Evolutionary conservation across 2,329 filamentous ascomycete genomes (phyloP).

Genomic region (Triangularia verruculosa): DNA sequence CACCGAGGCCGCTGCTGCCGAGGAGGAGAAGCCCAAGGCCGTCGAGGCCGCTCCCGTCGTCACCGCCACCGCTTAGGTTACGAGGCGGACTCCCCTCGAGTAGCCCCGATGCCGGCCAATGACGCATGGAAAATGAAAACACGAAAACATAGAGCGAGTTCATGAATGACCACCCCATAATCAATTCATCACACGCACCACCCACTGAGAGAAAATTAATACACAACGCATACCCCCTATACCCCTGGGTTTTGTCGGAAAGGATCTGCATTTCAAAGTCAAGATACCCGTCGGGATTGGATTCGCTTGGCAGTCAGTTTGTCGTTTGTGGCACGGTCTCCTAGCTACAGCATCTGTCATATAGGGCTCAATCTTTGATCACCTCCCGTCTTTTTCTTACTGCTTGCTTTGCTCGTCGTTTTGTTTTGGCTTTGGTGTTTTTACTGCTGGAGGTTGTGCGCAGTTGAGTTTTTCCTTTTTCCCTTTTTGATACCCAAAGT

Average conservation of each 20-base stretch:
- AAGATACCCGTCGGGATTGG: constrained; percentile 55
- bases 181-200: constrained; percentile 7
- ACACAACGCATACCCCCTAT: constrained; percentile 11
- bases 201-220: constrained; percentile 21
- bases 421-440: constrained; percentile 18
- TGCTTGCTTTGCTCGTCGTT: constrained; percentile 28
- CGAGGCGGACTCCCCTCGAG: constrained; percentile 10
- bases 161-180: constrained; percentile 11
- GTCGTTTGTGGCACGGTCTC: background rate
- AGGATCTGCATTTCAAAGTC: constrained; percentile 59
- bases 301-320: constrained; percentile 20
- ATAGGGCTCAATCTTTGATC: constrained; percentile 11
- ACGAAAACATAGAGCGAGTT: constrained; percentile 30
- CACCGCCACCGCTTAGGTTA: constrained; percentile 50
- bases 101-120: constrained; percentile 19
- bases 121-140: constrained; percentile 24
- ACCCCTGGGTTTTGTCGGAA: constrained; percentile 40
- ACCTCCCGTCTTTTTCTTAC: constrained; percentile 12
- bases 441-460: constrained; percentile 25
- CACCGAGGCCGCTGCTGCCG: constrained; percentile 32
- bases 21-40: constrained; percentile 37
- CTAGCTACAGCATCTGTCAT: background rate
- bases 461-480: constrained; percentile 27
- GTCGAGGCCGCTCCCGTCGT: constrained; percentile 45
- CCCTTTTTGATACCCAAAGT: constrained; percentile 39